Base-by-base conservation (phyloP, 345 rosid genomes). In the Luvunga scandens region DNA sequence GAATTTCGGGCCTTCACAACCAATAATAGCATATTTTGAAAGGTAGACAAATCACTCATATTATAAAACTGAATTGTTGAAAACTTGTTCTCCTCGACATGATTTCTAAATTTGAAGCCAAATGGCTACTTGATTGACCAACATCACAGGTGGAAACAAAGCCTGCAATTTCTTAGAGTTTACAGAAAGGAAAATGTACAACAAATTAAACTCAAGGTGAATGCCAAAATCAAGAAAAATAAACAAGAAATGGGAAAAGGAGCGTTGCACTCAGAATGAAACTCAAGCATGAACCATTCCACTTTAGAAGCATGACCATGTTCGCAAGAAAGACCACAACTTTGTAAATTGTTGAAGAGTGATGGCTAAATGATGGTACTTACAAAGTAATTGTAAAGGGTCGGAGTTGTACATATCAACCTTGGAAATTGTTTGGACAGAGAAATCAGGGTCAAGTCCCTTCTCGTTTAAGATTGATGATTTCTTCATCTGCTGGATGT, bases 361-460 rank as follows among this genome's bases (percentile, higher is more conserved):
- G 21, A 50, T 42, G 56, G 21, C 6, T 4, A 50, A 8, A 33
- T 18, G 3, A 31, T 66, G 27, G 2, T 9, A 62, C 85, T 80
- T 75, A 87, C 90, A 72, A 60, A 85, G 86, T 45, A 89, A 69
- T 0, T 39, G 73, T 6, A 4, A 9, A 0, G 88, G 88, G 1
- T 84, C 84, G 68, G 18, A 50, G 10, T 39, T 55, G 73, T 65
- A 72, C 14, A 69, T 67, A 69, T 84, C 73, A 45, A 76, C 33
- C 57, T 72, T 75, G 39, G 22, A n/a, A 14, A 81, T 65, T 30
- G 24, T 7, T 16, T 48, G 75, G 25, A 75, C 78, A 1, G 25
- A 38, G 24, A 28, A 60, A 79, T 69, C 69, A 2, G 19, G 24
- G 68, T 84, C 83, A 5, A 56, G n/a, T 55, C n/a, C 39, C 71